Evolutionary conservation across 352 stramenopile species (phyloP), one percentile per base, ranked within the genome.

Genomic region (Pythium dissimile): DNA sequence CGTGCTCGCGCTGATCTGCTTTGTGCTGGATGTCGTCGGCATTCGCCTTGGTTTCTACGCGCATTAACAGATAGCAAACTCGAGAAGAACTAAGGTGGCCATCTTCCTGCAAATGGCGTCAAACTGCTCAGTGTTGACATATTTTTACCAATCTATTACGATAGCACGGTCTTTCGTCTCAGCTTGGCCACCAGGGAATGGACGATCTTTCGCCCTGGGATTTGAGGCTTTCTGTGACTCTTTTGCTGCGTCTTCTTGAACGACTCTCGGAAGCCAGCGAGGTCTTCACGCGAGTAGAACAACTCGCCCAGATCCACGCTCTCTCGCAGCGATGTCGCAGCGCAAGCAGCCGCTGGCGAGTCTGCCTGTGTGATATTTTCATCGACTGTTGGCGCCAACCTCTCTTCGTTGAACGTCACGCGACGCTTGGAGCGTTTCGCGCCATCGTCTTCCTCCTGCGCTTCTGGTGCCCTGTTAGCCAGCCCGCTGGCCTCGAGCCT

Each of bases 361-460:
- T 8, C 31, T 35, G 31, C 13, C 31, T 8, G 13, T 35, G 31
- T 20, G 31, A 9, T n/a, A n/a, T n/a, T n/a, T n/a, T n/a, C n/a
- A n/a, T n/a, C n/a, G n/a, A n/a, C n/a, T n/a, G n/a, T 3, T 13
- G 28, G 9, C n/a, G n/a, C n/a, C n/a, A n/a, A n/a, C 12, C 24
- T 30, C 11, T 59, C 56, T 37, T 65, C 57, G 16, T 59, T 54
- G 42, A 65, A 65, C n/a, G 48, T 65, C 48, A 65, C 57, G n/a
- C 57, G n/a, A n/a, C n/a, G 48, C 42, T 64, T 64, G 15, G 21
- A 9, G 2, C 51, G 51, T 27, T 31, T 58, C 24, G 35, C 13
- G 11, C 28, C 23, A 34, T 12, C 10, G 44, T 42, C 13, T 49
- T 46, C n/a, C 38, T 18, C 2, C 30, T 49, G 26, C 28, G n/a